Conservation (phyloP, 768 basidiomycete species). For the Podaxis sp. region DNA sequence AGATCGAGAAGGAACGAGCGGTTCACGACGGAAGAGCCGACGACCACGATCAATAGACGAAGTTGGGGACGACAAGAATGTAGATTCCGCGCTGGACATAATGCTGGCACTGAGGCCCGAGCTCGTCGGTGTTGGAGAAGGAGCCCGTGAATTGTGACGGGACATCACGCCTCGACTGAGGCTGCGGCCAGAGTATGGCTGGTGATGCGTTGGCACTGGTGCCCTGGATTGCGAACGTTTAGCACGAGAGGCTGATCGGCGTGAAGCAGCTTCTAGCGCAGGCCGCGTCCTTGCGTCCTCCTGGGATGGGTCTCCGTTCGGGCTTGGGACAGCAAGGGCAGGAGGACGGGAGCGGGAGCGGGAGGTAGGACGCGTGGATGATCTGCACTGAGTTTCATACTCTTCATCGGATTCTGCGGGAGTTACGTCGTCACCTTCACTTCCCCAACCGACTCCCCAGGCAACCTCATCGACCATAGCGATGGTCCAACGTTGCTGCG, state of each 20-base stretch:
- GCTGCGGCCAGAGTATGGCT: constrained; percentile 33
- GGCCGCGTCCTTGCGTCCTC: constrained; percentile 28
- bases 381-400: constrained; percentile 18
- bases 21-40: constrained; percentile 23
- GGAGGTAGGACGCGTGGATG: constrained; percentile 23
- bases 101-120: constrained; percentile 3
- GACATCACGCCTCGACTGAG: constrained; percentile 40
- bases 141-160: constrained; percentile 30
- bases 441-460: constrained; percentile 77
- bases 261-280: constrained; percentile 35
- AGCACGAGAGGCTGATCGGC: constrained; percentile 40
- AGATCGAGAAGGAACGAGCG: constrained; percentile 38
- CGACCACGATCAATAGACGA: constrained; percentile 36
- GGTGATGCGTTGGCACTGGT: constrained; percentile 40
- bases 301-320: constrained; percentile 21
- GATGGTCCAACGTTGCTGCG: constrained; percentile 74
- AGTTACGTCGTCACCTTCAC: constrained; percentile 46
- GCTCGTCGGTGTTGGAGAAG: constrained; percentile 22
- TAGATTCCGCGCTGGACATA: constrained; percentile 23
- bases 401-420: constrained; percentile 30
- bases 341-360: constrained; percentile 30
- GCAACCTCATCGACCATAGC: constrained; percentile 76
- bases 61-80: constrained; percentile 23
- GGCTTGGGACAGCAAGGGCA: constrained; percentile 19
- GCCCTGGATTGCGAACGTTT: constrained; percentile 52